These are phyloP conservation scores for Digitaria exilis DNA, from an alignment of 202 grass and related monocot genomes.

Conservation along the genomic window DNA sequence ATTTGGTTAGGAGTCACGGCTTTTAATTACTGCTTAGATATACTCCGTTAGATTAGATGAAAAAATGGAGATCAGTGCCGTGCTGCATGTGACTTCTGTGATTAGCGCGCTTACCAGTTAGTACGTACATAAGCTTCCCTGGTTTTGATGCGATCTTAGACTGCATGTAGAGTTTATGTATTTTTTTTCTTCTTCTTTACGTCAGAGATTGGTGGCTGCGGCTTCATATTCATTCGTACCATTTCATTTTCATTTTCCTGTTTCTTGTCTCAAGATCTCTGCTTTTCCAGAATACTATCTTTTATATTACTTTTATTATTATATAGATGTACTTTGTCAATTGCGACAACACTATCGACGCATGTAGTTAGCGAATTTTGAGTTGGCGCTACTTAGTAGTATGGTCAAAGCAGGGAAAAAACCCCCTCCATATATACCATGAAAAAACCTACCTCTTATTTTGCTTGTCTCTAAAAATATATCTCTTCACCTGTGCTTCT, in stretches of 20 bases:
- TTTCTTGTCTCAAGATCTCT: background rate
- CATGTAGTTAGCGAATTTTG: background rate
- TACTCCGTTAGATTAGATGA: too few species aligned
- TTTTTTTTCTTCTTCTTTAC: too few species aligned
- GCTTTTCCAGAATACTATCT: background rate
- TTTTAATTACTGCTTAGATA: background rate
- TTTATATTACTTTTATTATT: background rate
- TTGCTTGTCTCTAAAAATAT: background rate
- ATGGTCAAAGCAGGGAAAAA: background rate
- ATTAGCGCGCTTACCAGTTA: background rate
- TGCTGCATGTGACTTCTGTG: background rate
- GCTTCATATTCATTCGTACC: background rate
- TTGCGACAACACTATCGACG: too few species aligned
- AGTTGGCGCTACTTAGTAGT: background rate
- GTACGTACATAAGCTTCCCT: background rate
- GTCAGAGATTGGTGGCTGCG: background rate
- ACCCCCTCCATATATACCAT: background rate
- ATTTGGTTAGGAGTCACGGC: background rate
- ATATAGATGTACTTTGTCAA: too few species aligned
- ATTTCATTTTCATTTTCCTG: background rate
- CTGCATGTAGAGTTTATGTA: background rate
- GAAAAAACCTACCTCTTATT: background rate
- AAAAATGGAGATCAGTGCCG: background rate
- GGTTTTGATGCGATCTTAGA: background rate
- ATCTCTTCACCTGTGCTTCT: background rate